These are phyloP conservation scores for Escallonia herrerae DNA, from an alignment of 129 eudicot genomes.

Conservation along the genomic window DNA sequence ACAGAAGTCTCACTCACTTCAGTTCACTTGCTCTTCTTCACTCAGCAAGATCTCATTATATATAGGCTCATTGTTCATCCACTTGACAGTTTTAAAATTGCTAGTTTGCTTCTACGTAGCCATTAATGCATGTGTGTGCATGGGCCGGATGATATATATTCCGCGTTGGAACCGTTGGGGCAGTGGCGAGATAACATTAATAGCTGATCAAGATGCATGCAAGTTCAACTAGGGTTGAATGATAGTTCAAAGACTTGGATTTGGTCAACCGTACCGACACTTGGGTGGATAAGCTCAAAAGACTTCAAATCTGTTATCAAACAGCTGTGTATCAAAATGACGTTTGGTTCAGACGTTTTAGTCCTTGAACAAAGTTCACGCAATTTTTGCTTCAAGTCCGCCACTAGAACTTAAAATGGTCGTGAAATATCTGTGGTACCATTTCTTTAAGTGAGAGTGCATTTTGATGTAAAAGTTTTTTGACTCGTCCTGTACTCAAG, in stretches of 20 bases:
- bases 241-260: background rate
- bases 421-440: no score
- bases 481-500: no score
- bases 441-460: no score
- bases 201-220: background rate
- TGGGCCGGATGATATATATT: background rate
- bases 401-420: no score
- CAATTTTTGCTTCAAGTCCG: no score
- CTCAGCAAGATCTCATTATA: background rate
- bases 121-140: background rate
- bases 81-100: background rate
- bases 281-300: background rate
- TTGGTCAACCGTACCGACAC: slow-evolving; percentile 2
- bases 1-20: background rate
- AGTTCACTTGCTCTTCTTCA: background rate
- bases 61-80: background rate
- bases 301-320: no score
- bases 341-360: no score
- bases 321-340: no score
- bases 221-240: no score
- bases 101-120: no score
- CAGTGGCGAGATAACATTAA: background rate
- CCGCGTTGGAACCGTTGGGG: background rate
- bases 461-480: no score
- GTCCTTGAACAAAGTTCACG: no score